Evolutionary conservation across 441 rosid species (phyloP), one percentile per base, ranked within the genome.

Genomic region (Biscutella laevigata): DNA sequence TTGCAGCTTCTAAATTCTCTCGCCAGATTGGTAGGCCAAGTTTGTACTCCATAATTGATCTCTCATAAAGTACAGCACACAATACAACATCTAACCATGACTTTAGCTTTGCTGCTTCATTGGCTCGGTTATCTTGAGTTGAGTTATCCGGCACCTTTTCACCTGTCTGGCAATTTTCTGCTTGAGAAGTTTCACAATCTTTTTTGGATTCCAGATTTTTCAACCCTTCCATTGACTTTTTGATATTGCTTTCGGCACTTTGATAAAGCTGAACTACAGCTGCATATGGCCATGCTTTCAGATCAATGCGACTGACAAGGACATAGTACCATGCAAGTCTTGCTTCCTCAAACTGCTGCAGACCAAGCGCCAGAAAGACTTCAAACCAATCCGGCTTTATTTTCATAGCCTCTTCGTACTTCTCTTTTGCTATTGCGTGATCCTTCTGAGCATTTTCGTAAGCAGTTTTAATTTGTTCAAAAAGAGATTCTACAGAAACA

Each of bases 251-350:
- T 63, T 77, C 87, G 3, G 83, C 85, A 13, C n/a, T 62, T 67
- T 77, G 67, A 69, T 81, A 83, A 4, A 75, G 68, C 57, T 71
- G 63, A 24, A 72, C 45, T 10, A 81, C 70, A 38, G 68, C 72
- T 36, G 55, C 47, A 41, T 63, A 67, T 39, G 77, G 70, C 83
- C 81, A 78, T 10, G 77, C 61, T 36, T 75, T 62, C 57, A 77
- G 49, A 63, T 80, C 78, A 56, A 59, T 65, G 20, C 68, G 68
- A 57, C 59, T 64, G 50, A 74, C 62, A 62, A 78, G 67, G 4
- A 74, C 80, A 42, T 76, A 80, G 57, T 77, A 75, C 87, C 91
- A 83, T 41, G 81, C 71, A 59, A 81, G 80, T 47, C 79, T 83
- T 61, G 83, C 92, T 70, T 68, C 81, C 76, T 77, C 92, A 66